These are phyloP conservation scores for Rubia peregrina DNA, from an alignment of 305 asterid species.

Conservation along the genomic window DNA sequence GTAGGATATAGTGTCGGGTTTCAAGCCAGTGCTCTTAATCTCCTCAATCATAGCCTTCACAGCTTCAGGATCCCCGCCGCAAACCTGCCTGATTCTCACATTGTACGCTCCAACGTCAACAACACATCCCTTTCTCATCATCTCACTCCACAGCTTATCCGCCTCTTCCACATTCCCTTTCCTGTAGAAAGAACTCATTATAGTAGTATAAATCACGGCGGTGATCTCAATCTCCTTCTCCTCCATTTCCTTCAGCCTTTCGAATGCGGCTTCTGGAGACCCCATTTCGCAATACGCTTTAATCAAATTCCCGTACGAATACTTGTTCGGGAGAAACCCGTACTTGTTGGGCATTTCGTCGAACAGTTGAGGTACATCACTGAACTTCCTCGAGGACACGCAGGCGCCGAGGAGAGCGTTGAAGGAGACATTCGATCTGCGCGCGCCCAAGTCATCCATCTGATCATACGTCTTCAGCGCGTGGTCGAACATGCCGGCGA, in stretches of 20 bases:
- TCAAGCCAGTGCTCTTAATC: conserved; percentile 41
- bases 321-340: conserved; percentile 46
- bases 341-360: conserved; percentile 46
- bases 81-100: conserved; percentile 43
- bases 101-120: conserved; percentile 64
- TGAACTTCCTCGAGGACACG: conserved; percentile 31
- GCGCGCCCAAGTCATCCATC: conserved; percentile 66
- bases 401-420: conserved; percentile 59
- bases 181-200: conserved; percentile 49
- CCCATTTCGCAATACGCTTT: conserved; percentile 68
- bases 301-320: conserved; percentile 55
- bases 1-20: conserved; percentile 48
- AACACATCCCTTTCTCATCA: conserved; percentile 37
- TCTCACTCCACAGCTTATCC: conserved; percentile 54
- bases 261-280: conserved; percentile 39
- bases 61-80: conserved; percentile 36
- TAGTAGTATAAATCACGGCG: conserved; percentile 33
- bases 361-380: conserved; percentile 49
- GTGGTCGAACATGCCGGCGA: conserved; percentile 66
- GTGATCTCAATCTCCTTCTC: conserved; percentile 42
- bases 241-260: conserved; percentile 49
- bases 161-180: conserved; percentile 48
- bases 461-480: conserved; percentile 47
- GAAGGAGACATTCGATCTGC: conserved; percentile 54
- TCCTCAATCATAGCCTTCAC: conserved; percentile 54